Evolutionary conservation across 2,329 filamentous ascomycete species (phyloP), one percentile per base, ranked within the genome.

Genomic region (Metarhizium brunneum): DNA sequence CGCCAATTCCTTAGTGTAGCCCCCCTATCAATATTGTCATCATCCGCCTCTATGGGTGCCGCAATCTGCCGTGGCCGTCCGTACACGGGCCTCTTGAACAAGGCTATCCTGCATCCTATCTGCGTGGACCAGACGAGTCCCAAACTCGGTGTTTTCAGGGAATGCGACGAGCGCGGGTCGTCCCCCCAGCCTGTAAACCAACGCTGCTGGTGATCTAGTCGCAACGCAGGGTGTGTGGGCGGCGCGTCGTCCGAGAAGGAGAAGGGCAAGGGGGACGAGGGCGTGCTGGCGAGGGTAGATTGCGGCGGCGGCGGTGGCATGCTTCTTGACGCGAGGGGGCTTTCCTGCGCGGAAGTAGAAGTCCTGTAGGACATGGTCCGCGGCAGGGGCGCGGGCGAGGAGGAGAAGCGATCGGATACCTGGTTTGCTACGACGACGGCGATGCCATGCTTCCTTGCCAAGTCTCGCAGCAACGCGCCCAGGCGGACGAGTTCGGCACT

Each of bases 181-280:
- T 95, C 89, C 25, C 92, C 91, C 92, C 94, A 96, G 60, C 94
- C 92, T 4, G 92, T 95, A 72, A 96, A 95, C 83, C 92, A 96
- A 47, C 88, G 82, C 69, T 96, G 90, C 71, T 97, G 92, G 70
- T 96, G 88, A 63, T 95, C 86, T 8, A 96, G 81, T 36, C 83
- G 80, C 42, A 96, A 76, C 0, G 85, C 82, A 13, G 78, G 70
- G 0, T 73, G 73, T 1, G 69, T 65, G 14, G 70, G 67, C 2
- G 68, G 67, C 2, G 64, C 65, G 10, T 63, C 56, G 48, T 69
- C 67, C 2, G 63, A 60, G 4, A 65, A 54, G 4, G 65, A 61
- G 55, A 70, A 69, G 3, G 73, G 67, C 52, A 70, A 65, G 29
- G 76, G 76, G 8, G 73, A 74, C 8, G 70, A 69, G 3, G 71